Evolutionary conservation across 441 rosid species (phyloP), one percentile per base, ranked within the genome.

Genomic region (Melastoma candidum): DNA sequence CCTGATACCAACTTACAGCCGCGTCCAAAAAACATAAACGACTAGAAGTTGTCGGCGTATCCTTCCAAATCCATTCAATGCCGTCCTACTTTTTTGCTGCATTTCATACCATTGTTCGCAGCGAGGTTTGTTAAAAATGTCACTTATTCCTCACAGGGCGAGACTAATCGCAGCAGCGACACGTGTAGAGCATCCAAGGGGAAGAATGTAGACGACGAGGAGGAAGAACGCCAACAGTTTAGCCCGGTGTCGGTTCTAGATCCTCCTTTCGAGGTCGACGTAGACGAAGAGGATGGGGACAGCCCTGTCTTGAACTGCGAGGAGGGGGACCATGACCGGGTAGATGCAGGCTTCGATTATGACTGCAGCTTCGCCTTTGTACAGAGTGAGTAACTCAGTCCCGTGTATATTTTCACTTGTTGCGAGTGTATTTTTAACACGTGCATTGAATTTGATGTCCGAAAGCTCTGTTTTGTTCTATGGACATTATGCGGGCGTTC

Each of bases 201-300:
- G 22, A 64, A 50, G 43, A 63, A 69, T 47, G 66, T 52, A 44
- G 70, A 58, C 27, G 85, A 53, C 36, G 87, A 84, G 41, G 87
- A 78, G 41, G 87, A 84, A 68, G 97, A 87, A 43, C 80, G 79
- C 54, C 90, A 92, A 59, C 98, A 92, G 57, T 74, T 84, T 53
- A 92, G 98, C 47, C 98, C 98, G 43, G 95, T 92, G 64, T 92
- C 95, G 44, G 89, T 87, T 12, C 68, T 92, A 75, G 98, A 92
- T 64, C 85, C 89, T 58, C 85, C 90, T 5, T 92, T 92, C 63
- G 70, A 77, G 54, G 95, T 79, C 32, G 57, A 60, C 36, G 44
- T 17, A 17, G 22, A 17, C 36, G 44, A 59, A n/a, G 47, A 44
- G 5, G 48, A 51, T 41, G 50, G 27, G 50, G 56, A 7, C 46